These are phyloP conservation scores for Litchi chinensis DNA, from an alignment of 345 rosid genomes.

Conservation along the genomic window DNA sequence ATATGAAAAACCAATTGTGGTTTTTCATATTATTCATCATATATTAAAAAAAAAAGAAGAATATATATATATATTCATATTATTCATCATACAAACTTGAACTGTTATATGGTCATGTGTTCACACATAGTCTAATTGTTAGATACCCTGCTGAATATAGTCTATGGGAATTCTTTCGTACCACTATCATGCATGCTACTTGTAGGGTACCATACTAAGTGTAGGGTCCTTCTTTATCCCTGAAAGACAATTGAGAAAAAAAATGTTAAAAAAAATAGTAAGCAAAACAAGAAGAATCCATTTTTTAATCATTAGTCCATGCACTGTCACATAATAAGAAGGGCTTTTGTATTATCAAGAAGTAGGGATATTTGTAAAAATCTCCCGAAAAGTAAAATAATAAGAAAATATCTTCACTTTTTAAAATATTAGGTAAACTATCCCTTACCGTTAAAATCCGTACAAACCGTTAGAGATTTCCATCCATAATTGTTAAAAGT, in stretches of 20 bases:
- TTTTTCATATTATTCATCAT: not conserved
- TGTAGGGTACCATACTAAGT: constrained; percentile 9
- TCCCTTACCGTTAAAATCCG: no score
- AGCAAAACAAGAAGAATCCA: not conserved
- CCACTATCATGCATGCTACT: constrained; percentile 7
- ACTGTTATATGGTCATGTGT: not conserved
- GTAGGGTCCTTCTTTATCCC: not conserved
- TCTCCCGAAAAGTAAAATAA: no score
- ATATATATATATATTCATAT: no score
- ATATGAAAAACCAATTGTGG: no score
- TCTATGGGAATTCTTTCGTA: not conserved
- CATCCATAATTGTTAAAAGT: no score
- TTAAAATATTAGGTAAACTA: no score
- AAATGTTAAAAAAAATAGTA: no score
- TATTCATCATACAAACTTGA: not conserved
- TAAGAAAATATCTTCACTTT: no score
- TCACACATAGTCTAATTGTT: not conserved
- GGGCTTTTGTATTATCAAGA: no score
- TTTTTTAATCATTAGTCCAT: not conserved
- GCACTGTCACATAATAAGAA: not conserved
- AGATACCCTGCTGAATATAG: not conserved
- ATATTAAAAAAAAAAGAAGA: no score
- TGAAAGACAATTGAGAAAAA: not conserved
- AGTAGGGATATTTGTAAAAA: no score
- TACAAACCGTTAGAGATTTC: no score